Conservation (phyloP, 139 green algal species). For the Zygnema cylindricum region DNA sequence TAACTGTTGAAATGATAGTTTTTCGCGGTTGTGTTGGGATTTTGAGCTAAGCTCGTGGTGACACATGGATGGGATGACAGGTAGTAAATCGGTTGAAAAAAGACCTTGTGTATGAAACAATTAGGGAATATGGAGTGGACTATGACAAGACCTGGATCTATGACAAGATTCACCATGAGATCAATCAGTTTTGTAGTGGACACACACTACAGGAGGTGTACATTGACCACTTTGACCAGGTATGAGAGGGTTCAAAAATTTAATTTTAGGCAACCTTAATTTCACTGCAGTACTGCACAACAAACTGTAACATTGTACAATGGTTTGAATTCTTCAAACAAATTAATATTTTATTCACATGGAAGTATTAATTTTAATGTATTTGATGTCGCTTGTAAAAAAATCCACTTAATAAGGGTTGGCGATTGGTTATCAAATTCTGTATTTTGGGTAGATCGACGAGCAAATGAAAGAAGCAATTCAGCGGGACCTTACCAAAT, state of each 20-base stretch:
- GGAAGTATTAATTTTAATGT: too few relatives aligned
- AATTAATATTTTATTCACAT: slow-evolving; percentile 19
- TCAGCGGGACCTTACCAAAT: slow-evolving; percentile 65
- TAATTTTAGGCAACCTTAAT: too few relatives aligned
- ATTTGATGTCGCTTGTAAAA: too few relatives aligned
- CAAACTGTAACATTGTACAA: too few relatives aligned
- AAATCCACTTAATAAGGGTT: too few relatives aligned
- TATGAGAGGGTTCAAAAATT: too few relatives aligned
- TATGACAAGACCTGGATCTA: slow-evolving; percentile 75
- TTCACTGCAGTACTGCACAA: too few relatives aligned
- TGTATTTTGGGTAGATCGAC: slow-evolving; percentile 39
- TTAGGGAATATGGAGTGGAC: slow-evolving; percentile 67
- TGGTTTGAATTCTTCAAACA: too few relatives aligned
- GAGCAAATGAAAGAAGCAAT: slow-evolving; percentile 59
- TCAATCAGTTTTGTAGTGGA: slow-evolving; percentile 72
- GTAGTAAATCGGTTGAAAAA: slow-evolving; percentile 69
- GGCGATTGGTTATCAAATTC: too few relatives aligned
- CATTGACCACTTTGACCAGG: slow-evolving; percentile 74
- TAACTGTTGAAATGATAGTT: too few relatives aligned
- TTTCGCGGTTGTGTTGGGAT: too few relatives aligned
- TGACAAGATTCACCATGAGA: slow-evolving; percentile 75
- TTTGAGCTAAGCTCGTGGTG: not conserved
- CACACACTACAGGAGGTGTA: slow-evolving; percentile 71
- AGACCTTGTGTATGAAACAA: slow-evolving; percentile 64
- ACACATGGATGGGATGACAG: slow-evolving; percentile 51